These are phyloP conservation scores for Trichothecium roseum DNA, from an alignment of 2,329 filamentous ascomycete genomes.

Conservation along the genomic window DNA sequence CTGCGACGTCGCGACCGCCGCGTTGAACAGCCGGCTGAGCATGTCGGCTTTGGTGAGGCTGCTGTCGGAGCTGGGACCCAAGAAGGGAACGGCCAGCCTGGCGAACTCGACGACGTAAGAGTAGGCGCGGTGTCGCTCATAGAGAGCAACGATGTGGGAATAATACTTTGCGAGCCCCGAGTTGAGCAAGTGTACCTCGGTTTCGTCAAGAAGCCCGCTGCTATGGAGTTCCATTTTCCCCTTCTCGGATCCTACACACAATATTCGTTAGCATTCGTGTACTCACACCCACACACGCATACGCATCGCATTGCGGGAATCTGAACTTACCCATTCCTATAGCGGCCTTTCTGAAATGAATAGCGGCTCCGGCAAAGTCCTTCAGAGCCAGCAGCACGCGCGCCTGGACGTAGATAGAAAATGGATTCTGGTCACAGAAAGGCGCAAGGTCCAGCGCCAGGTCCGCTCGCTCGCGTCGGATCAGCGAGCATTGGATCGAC, in stretches of 20 bases:
- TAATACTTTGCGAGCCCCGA: conserved; percentile 77
- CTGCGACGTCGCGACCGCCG: conserved; percentile 65
- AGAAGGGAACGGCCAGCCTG: conserved; percentile 60
- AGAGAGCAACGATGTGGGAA: conserved; percentile 73
- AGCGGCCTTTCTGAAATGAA: conserved; percentile 72
- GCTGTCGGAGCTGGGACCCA: conserved; percentile 18
- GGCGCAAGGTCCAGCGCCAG: conserved; percentile 46
- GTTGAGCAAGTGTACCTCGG: conserved; percentile 60
- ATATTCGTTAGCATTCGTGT: conserved; percentile 18
- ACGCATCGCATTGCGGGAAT: background rate
- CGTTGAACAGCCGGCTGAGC: conserved; percentile 73
- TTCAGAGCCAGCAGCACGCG: conserved; percentile 65
- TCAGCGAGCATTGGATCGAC: conserved; percentile 50
- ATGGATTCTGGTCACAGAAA: conserved; percentile 48
- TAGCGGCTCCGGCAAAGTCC: conserved; percentile 62
- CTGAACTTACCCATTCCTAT: conserved; percentile 65
- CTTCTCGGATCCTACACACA: conserved; percentile 30
- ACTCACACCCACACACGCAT: no score
- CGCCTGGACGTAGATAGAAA: conserved; percentile 74
- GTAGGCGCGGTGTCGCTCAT: conserved; percentile 66
- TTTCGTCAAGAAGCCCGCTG: conserved; percentile 60
- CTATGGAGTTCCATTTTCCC: conserved; percentile 43
- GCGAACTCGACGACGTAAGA: conserved; percentile 80
- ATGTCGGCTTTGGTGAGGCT: conserved; percentile 54
- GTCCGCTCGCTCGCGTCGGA: conserved; percentile 49